These are phyloP conservation scores for Glutinoglossum americanum DNA, from an alignment of 495 filamentous ascomycete species.

Conservation along the genomic window DNA sequence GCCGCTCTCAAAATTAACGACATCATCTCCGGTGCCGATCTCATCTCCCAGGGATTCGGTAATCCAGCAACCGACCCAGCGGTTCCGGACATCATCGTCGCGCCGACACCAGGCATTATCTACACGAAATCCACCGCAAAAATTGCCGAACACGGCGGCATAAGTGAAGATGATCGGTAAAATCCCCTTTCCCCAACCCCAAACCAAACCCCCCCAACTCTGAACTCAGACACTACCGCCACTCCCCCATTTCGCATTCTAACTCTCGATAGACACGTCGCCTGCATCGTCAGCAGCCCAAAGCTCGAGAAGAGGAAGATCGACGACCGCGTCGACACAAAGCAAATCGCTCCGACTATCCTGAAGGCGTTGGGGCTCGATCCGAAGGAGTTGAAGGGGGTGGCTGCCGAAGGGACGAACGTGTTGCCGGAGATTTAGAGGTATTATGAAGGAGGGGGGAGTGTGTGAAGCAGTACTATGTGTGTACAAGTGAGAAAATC, in stretches of 20 bases:
- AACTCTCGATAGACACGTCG: slow-evolving; percentile 12
- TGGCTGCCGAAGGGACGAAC: no score
- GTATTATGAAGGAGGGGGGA: no score
- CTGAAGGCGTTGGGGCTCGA: slow-evolving; percentile 9
- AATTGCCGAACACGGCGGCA: slow-evolving; percentile 19
- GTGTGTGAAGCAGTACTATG: no score
- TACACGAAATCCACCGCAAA: slow-evolving; percentile 17
- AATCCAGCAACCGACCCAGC: slow-evolving; percentile 15
- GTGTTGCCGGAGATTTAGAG: not conserved
- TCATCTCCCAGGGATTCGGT: slow-evolving; percentile 15
- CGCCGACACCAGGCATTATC: slow-evolving; percentile 14
- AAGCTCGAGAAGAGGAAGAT: slow-evolving; percentile 9
- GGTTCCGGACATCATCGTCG: slow-evolving; percentile 20
- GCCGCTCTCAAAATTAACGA: slow-evolving; percentile 12
- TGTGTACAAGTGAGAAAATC: no score
- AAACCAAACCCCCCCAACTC: not conserved
- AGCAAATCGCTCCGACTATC: slow-evolving; percentile 17
- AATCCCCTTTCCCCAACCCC: not conserved
- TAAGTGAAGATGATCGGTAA: slow-evolving; percentile 14
- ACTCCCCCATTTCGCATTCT: not conserved
- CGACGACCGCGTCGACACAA: slow-evolving; percentile 10
- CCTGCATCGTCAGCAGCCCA: slow-evolving; percentile 14
- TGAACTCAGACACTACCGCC: no score
- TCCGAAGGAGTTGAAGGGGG: not conserved
- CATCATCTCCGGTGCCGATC: slow-evolving; percentile 14